These are phyloP conservation scores for Pyronema domesticum DNA, from an alignment of 495 filamentous ascomycete genomes.

Conservation along the genomic window DNA sequence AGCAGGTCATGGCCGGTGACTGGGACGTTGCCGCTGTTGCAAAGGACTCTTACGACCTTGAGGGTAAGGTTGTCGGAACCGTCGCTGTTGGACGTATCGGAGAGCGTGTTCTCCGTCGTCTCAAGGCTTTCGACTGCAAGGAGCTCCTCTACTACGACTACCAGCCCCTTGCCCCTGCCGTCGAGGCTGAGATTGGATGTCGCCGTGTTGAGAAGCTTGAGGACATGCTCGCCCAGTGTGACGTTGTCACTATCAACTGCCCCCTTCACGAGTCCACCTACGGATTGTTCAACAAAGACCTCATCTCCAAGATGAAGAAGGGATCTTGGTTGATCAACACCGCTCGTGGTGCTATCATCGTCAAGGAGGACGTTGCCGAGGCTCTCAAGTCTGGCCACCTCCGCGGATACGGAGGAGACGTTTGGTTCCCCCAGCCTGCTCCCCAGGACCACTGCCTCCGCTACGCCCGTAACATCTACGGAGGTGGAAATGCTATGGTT, in stretches of 20 bases:
- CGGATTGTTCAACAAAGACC: too few species aligned
- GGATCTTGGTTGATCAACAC: slow-evolving; percentile 94
- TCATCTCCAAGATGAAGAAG: slow-evolving; percentile 98
- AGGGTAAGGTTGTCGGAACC: slow-evolving; percentile 94
- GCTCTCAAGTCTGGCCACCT: slow-evolving; percentile 87
- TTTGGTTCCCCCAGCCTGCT: too few species aligned
- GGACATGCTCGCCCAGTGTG: slow-evolving; percentile 90
- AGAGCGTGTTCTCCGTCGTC: too few species aligned
- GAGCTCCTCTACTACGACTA: too few species aligned
- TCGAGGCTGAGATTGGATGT: slow-evolving; percentile 92
- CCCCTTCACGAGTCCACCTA: too few species aligned
- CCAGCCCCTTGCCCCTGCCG: slow-evolving; percentile 72
- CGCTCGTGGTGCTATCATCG: slow-evolving; percentile 93
- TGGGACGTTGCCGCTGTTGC: slow-evolving; percentile 93
- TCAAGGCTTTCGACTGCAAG: too few species aligned
- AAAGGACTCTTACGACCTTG: slow-evolving; percentile 95
- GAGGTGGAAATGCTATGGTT: slow-evolving; percentile 94
- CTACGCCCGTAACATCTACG: slow-evolving; percentile 82
- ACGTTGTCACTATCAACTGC: slow-evolving; percentile 98
- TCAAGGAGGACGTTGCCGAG: slow-evolving; percentile 96
- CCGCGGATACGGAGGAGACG: slow-evolving; percentile 73
- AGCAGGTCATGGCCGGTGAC: too few species aligned
- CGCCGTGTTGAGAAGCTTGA: slow-evolving; percentile 72
- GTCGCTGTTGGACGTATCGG: slow-evolving; percentile 91
- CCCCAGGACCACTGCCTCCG: slow-evolving; percentile 90